Conservation (phyloP, 1,284 basidiomycete genomes). For the Ceratobasidium sp. region DNA sequence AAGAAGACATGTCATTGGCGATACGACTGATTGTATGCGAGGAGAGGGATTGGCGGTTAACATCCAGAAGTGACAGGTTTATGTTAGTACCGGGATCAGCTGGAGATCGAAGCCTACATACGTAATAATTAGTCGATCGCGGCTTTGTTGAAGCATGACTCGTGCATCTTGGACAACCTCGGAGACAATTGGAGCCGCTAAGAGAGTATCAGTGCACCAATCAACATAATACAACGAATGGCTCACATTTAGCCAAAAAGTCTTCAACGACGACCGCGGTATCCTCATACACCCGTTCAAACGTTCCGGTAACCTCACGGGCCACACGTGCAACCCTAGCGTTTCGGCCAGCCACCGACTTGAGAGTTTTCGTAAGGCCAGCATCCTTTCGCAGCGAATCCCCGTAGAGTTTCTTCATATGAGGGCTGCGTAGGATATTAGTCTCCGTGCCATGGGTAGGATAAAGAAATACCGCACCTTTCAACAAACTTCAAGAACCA, state of each 20-base stretch:
- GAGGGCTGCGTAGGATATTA: slow-evolving; percentile 69
- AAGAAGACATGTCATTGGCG: slow-evolving; percentile 78
- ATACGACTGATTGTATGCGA: slow-evolving; percentile 67
- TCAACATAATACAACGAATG: background rate
- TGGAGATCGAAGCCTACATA: no score
- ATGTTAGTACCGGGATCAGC: no score
- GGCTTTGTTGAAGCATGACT: slow-evolving; percentile 86
- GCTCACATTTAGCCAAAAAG: slow-evolving; percentile 85
- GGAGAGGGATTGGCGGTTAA: background rate
- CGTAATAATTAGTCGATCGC: slow-evolving; percentile 89
- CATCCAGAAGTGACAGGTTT: no score
- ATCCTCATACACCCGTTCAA: slow-evolving; percentile 94
- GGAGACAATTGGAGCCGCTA: slow-evolving; percentile 68
- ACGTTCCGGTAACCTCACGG: slow-evolving; percentile 87
- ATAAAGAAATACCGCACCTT: slow-evolving; percentile 70
- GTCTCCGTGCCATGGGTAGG: slow-evolving; percentile 52
- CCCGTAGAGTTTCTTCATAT: slow-evolving; percentile 96
- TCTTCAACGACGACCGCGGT: slow-evolving; percentile 91
- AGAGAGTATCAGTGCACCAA: background rate
- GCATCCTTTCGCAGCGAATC: slow-evolving; percentile 92
- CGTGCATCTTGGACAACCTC: slow-evolving; percentile 93
- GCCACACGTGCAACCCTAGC: slow-evolving; percentile 79
- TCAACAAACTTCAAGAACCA: slow-evolving; percentile 92
- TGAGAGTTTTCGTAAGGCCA: slow-evolving; percentile 95
- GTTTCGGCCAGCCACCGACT: slow-evolving; percentile 85